Conservation (phyloP, 371 early-diverging fungal genomes). For the Polyrhizophydium stewartii region DNA sequence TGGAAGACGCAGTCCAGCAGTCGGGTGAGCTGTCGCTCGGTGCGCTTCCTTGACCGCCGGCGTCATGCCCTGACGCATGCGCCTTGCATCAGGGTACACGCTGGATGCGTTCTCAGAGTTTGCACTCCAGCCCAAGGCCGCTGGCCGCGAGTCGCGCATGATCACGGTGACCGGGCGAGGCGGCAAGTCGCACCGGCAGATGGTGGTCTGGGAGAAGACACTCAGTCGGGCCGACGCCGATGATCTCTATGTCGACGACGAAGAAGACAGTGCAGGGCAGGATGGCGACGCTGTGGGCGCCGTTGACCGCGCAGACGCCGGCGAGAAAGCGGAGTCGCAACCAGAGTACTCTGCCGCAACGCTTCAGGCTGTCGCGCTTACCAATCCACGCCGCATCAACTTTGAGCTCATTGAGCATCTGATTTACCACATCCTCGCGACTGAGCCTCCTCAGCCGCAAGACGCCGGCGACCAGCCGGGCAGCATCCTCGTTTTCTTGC, state of each 20-base stretch:
- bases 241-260: slow-evolving; percentile 31
- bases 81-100: not conserved
- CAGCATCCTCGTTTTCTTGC: slow-evolving; percentile 81
- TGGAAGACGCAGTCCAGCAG: slow-evolving; percentile 67
- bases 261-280: slow-evolving; percentile 15
- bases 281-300: too few relatives aligned
- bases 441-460: too few relatives aligned
- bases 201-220: slow-evolving; percentile 1
- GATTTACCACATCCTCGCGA: slow-evolving; percentile 37
- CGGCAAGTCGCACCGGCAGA: not conserved
- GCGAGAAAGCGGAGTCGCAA: slow-evolving; percentile 1
- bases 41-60: not conserved
- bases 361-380: slow-evolving; percentile 43
- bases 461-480: slow-evolving; percentile 8
- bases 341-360: slow-evolving; percentile 26
- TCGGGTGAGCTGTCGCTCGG: slow-evolving; percentile 21
- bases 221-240: slow-evolving; percentile 11
- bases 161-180: not conserved
- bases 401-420: slow-evolving; percentile 64
- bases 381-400: slow-evolving; percentile 65
- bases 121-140: slow-evolving; percentile 9
- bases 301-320: slow-evolving; percentile 30
- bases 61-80: not conserved
- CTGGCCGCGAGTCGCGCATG: not conserved
- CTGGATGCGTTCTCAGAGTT: slow-evolving; percentile 20